Evolutionary conservation across 164 flowering plant genomes (phyloP).

Genomic region (Warburgia ugandensis): DNA sequence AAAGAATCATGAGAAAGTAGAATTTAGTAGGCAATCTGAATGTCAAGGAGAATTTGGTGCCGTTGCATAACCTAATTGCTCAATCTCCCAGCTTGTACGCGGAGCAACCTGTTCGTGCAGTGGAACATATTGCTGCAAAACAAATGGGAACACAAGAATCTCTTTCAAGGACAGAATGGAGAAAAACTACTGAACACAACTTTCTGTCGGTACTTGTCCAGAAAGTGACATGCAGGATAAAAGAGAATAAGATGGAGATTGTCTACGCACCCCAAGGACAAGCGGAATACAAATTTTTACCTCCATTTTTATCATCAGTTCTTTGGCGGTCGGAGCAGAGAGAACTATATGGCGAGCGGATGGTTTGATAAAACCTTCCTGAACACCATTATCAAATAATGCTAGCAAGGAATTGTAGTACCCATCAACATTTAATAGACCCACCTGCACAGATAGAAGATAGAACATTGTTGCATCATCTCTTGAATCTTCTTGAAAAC

Average conservation of each 20-base stretch:
- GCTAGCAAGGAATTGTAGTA: slow-evolving; percentile 74
- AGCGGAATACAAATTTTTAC: slow-evolving; percentile 20
- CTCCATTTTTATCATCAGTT: slow-evolving; percentile 70
- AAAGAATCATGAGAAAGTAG: slow-evolving; percentile 3
- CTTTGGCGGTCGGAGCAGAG: slow-evolving; percentile 79
- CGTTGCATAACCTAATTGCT: slow-evolving; percentile 45
- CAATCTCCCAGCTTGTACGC: slow-evolving; percentile 71
- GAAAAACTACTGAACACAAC: no score
- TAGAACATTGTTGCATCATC: no score
- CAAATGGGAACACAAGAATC: slow-evolving; percentile 3
- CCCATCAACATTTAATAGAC: slow-evolving; percentile 84
- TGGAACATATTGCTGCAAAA: slow-evolving; percentile 71
- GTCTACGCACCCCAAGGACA: no score
- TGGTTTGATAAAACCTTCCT: slow-evolving; percentile 87
- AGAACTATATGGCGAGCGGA: slow-evolving; percentile 69
- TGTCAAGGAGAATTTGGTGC: slow-evolving; percentile 25
- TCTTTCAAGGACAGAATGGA: neutral
- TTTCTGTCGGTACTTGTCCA: no score
- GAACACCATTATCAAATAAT: slow-evolving; percentile 79
- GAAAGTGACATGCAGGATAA: no score
- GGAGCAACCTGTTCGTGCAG: slow-evolving; percentile 61
- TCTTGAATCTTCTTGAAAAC: no score
- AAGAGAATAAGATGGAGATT: no score
- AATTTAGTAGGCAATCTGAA: slow-evolving; percentile 1
- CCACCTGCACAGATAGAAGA: slow-evolving; percentile 46